Base-by-base conservation (phyloP, 2,329 filamentous ascomycete species). In the Phaeosphaeriaceae sp. region DNA sequence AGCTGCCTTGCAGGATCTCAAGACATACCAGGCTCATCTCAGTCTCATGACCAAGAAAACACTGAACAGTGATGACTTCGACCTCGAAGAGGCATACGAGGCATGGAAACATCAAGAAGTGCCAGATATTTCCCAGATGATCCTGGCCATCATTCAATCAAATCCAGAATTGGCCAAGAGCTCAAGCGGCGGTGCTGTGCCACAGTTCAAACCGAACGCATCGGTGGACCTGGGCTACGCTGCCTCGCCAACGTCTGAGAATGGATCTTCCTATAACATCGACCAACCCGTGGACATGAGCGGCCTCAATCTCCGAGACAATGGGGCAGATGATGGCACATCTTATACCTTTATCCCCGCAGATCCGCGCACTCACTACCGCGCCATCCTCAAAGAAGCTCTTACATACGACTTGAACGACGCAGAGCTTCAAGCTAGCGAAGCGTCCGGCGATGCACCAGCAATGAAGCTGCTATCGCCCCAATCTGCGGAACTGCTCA, bases 71-170 rank as follows among this genome's bases (percentile, higher is more conserved):
- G 88, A 93, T 49, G 94, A 99, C 76, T 99, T 99, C 77, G 93
- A 97, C 60, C 80, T 91, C 19, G 93, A 97, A 56, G 93, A 97
- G 60, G 90, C 91, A 2, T 99, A 94, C 74, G 89, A 94, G 64
- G 83, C 88, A 46, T 99, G 95, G 95, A 96, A 93, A 77, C 94
- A 92, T 74, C 87, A 89, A n/a, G 95, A 99, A 77, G 86, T 87
- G 2, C 90, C 91, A 13, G 92, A 97, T 68, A 82, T 99, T 44
- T 95, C 93, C 6, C 91, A 95, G 68, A 93, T 98, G 88, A 95
- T 99, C 84, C 84, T 97, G 69, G 91, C 94, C 40, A 92, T 99
- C 63, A 83, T 98, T 43, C 93, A 91, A 60, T 91, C 91, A 6
- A 93, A 92, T 67, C 94, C 94, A 3, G 91, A 94, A 65, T 83